Base-by-base conservation (phyloP, 2,329 filamentous ascomycete species). In the Macrophomina tecta region DNA sequence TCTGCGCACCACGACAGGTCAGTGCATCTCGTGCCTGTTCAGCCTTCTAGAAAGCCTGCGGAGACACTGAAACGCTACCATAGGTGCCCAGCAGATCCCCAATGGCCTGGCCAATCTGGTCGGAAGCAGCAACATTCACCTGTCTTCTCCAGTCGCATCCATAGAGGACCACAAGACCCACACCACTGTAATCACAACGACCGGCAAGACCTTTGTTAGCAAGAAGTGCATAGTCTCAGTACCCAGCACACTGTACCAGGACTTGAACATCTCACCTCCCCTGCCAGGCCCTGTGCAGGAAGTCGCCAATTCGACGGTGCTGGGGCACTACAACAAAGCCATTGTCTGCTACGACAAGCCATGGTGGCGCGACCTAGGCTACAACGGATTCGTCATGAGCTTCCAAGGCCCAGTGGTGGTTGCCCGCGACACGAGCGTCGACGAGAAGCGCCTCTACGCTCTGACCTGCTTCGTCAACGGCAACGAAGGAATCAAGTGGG, bases 321-420 rank as follows among this genome's bases (percentile, higher is more conserved):
- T 53, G 16, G 84, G 85, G 2, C 82, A 82, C 68, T 85, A 85
- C 69, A 81, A 79, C 60, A 87, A 88, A 72, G 81, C 80, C 4
- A 84, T 87, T 62, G 71, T 83, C 12, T 75, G 81, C 40, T 86
- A 82, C 72, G 67, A 73, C 1, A 72, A 72, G 5, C 81, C 83
- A 0, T 86, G 81, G 73, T 87, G 85, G 85, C 72, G 77, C 1
- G 71, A 77, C 0, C 67, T 73, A 0, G 81, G 82, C 0, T 78
- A 82, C 45, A 83, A 80, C 67, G 86, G 85, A 2, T 74, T 83
- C 0, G 73, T 77, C 0, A 78, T 82, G 61, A 82, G 81, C 0
- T 82, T 82, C 32, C 69, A 73, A 65, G 70, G 74, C 34, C 73
- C 74, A 16, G 72, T 72, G 61, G 69, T 73, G 23, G 71, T 74